Conservation (phyloP, 2,329 filamentous ascomycete genomes). For the Biscogniauxia marginata region DNA sequence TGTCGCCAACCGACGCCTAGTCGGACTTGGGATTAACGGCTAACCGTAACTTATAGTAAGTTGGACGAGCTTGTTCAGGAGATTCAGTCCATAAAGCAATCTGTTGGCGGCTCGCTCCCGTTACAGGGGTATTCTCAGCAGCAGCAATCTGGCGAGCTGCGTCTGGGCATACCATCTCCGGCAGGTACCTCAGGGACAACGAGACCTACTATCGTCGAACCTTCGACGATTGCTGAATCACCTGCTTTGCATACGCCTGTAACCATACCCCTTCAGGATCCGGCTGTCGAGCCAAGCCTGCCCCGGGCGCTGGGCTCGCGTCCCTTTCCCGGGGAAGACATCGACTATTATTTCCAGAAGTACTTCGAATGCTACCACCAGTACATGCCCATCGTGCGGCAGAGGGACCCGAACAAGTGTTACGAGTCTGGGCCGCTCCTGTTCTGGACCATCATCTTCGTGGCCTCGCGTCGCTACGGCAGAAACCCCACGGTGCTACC, state of each 20-base stretch:
- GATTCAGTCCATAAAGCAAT: conserved; percentile 54
- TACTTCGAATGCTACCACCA: conserved; percentile 53
- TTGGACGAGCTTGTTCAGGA: conserved; percentile 55
- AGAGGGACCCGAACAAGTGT: conserved; percentile 49
- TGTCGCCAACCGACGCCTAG: background rate
- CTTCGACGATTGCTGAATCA: conserved; percentile 24
- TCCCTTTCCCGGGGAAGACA: conserved; percentile 51
- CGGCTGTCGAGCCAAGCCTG: conserved; percentile 27
- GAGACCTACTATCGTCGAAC: conserved; percentile 5
- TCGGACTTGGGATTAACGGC: background rate
- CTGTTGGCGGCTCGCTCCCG: conserved; percentile 37
- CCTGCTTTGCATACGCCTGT: conserved; percentile 30
- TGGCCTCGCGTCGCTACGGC: conserved; percentile 49
- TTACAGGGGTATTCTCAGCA: conserved; percentile 22
- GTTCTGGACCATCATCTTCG: conserved; percentile 55
- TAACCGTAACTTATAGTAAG: conserved; percentile 41
- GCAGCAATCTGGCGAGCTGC: conserved; percentile 19
- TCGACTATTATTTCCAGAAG: conserved; percentile 56
- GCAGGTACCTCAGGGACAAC: conserved; percentile 13
- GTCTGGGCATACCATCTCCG: conserved; percentile 21
- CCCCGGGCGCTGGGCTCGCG: conserved; percentile 47
- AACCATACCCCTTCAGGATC: conserved; percentile 20
- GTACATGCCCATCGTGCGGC: conserved; percentile 51
- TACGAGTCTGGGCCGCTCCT: conserved; percentile 48
- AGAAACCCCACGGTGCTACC: conserved; percentile 41